Evolutionary conservation across 2,329 filamentous ascomycete genomes (phyloP).

Genomic region (Sporothrix brasiliensis): DNA sequence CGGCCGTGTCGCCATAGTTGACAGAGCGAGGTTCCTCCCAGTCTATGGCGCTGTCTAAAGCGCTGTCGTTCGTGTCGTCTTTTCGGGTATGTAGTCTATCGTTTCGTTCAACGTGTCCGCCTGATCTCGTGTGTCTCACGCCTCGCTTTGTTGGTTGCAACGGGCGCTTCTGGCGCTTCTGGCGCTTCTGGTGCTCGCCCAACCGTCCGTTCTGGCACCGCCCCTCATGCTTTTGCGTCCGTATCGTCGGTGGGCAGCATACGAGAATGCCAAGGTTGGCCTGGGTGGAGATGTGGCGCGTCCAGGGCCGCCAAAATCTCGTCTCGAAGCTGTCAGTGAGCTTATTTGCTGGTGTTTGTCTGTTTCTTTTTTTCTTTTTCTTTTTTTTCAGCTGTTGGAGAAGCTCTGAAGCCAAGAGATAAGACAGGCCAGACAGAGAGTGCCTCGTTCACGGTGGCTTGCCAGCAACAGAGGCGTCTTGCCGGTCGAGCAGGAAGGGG

Average conservation of each 20-base stretch:
- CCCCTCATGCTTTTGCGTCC: constrained; percentile 29
- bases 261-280: constrained; percentile 2
- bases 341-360: neutral
- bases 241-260: constrained; percentile 7
- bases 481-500: constrained; percentile 4
- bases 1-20: constrained; percentile 46
- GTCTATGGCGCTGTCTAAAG: neutral
- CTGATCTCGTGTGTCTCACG: constrained; percentile 1
- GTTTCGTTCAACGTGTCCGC: neutral
- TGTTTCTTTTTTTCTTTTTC: neutral
- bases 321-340: constrained; percentile 21
- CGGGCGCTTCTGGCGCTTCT: constrained; percentile 18
- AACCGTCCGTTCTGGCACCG: constrained; percentile 17
- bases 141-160: constrained; percentile 9
- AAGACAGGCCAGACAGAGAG: constrained; percentile 1
- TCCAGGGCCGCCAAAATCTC: neutral
- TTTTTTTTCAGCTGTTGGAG: neutral
- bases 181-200: constrained; percentile 25
- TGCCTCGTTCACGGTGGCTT: neutral
- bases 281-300: neutral
- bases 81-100: neutral
- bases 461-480: neutral
- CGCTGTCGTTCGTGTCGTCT: constrained; percentile 7
- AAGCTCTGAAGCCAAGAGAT: constrained; percentile 23
- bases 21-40: neutral